Evolutionary conservation across 441 rosid species (phyloP).

Genomic region (Melastoma candidum): DNA sequence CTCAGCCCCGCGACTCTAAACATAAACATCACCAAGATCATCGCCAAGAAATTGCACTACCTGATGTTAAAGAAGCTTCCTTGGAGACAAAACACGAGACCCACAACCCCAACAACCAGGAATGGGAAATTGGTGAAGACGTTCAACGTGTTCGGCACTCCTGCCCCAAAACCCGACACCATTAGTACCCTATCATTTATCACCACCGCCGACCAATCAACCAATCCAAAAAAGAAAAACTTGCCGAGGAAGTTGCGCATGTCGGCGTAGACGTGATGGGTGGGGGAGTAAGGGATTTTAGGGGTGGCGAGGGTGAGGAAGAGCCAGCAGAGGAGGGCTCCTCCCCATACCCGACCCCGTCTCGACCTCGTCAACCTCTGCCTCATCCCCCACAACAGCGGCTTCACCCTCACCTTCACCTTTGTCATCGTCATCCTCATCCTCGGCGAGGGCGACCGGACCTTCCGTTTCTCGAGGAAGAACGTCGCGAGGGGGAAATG

Average conservation of each 20-base stretch:
- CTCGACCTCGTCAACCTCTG: slow-evolving; percentile 36
- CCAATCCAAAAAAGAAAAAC: neutral
- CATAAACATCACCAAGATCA: neutral
- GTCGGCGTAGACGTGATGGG: slow-evolving; percentile 50
- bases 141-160: slow-evolving; percentile 83
- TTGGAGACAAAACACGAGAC: slow-evolving; percentile 59
- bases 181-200: neutral
- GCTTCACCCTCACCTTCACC: too few species aligned
- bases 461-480: too few species aligned
- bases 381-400: slow-evolving; percentile 1
- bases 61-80: slow-evolving; percentile 56
- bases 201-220: neutral
- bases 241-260: slow-evolving; percentile 80
- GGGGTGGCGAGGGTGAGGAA: slow-evolving; percentile 50
- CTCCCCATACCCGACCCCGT: slow-evolving; percentile 30
- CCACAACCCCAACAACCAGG: slow-evolving; percentile 68
- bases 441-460: too few species aligned
- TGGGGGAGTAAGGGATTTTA: slow-evolving; percentile 43
- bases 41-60: slow-evolving; percentile 18
- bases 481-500: too few species aligned
- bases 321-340: slow-evolving; percentile 43
- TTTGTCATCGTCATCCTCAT: too few species aligned
- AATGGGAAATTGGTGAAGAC: slow-evolving; percentile 83
- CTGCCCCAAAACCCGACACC: slow-evolving; percentile 25
- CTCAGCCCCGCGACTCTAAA: neutral